Percentiles rank a stretch among this genome's conserved stretches.
Conservation (phyloP, 164 flowering plant species). For the Cinnamomum chago region DNA sequence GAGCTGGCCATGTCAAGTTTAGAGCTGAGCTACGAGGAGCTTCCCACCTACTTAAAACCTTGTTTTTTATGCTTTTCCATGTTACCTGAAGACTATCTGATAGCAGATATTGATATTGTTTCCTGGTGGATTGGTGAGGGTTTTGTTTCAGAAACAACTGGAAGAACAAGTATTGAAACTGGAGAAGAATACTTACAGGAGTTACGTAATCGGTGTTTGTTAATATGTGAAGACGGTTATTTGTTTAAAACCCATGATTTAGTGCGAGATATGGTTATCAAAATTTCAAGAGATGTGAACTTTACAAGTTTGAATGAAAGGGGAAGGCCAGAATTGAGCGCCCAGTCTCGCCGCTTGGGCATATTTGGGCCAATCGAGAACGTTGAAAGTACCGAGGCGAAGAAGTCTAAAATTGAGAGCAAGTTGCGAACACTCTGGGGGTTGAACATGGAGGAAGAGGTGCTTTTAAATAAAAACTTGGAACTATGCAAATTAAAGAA, state of each 20-base stretch:
- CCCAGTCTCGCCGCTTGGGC: not conserved
- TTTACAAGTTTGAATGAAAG: not conserved
- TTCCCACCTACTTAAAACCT: conserved; percentile 5
- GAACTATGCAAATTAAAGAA: not conserved
- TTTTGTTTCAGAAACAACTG: not conserved
- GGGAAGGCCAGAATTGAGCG: not conserved
- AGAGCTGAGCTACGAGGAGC: conserved; percentile 6
- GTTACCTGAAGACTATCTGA: conserved; percentile 3
- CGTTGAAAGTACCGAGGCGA: not conserved
- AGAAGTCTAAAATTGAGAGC: not conserved
- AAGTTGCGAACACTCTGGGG: not conserved
- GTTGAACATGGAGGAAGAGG: not conserved
- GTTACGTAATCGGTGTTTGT: not conserved
- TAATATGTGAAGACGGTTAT: not conserved
- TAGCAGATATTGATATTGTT: not conserved
- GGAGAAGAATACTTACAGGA: not conserved
- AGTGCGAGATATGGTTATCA: not conserved
- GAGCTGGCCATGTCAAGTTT: not conserved
- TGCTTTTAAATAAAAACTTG: not conserved
- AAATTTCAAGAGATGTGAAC: not conserved
- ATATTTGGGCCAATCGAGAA: not conserved
- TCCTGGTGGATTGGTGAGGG: conserved; percentile 7
- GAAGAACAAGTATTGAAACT: not conserved
- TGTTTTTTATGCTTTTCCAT: conserved; percentile 8
- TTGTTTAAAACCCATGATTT: not conserved